These are phyloP conservation scores for Chalciporus sphaerocephalus DNA, from an alignment of 768 basidiomycete genomes.

Conservation along the genomic window DNA sequence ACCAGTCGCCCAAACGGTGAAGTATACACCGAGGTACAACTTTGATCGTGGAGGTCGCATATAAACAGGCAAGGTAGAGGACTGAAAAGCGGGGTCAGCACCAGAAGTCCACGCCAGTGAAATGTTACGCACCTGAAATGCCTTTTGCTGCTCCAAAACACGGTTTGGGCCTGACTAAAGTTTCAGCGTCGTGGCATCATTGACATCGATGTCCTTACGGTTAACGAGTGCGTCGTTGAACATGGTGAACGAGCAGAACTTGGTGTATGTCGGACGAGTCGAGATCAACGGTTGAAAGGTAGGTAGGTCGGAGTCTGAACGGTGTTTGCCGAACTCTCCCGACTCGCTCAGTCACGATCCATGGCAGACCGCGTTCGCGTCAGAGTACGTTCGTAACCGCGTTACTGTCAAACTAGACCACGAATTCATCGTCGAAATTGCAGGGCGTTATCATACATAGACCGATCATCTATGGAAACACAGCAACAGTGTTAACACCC, in stretches of 20 bases:
- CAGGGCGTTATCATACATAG: constrained; percentile 86
- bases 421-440: constrained; percentile 1
- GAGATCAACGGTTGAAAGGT: constrained; percentile 4
- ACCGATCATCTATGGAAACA: constrained; percentile 95
- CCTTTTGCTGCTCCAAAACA: constrained; percentile 61
- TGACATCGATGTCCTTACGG: constrained; percentile 40
- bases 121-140: constrained; percentile 50
- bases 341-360: constrained; percentile 37
- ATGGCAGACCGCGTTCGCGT: constrained; percentile 73
- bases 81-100: constrained; percentile 16
- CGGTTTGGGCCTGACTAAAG: constrained; percentile 52
- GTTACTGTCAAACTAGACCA: constrained; percentile 5
- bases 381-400: constrained; percentile 48
- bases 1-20: constrained; percentile 49
- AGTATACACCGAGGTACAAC: constrained; percentile 61
- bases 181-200: neutral
- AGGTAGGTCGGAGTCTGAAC: constrained; percentile 33
- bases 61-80: constrained; percentile 50
- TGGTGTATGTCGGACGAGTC: constrained; percentile 24
- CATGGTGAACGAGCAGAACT: constrained; percentile 15
- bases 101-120: neutral
- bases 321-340: constrained; percentile 38
- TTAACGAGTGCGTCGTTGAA: constrained; percentile 65
- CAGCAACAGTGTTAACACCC: constrained; percentile 69
- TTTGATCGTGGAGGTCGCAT: constrained; percentile 56